Base-by-base conservation (phyloP, 352 stramenopile species). In the Phytophthora syringae region DNA sequence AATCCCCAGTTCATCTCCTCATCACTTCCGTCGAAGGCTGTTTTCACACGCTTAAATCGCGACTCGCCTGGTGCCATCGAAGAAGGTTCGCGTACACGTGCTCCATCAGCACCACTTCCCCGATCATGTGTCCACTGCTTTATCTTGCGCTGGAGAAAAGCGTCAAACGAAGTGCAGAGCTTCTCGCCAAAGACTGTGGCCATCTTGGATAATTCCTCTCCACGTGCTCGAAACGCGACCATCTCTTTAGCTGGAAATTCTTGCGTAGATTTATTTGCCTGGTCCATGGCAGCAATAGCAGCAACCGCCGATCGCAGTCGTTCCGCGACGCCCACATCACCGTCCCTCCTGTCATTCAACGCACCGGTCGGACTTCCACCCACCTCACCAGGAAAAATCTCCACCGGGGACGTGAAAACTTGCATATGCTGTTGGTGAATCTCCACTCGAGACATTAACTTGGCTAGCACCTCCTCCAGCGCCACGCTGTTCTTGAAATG, bases 401-500 rank as follows among this genome's bases (percentile, higher is more conserved):
- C 40, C 9, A 84, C 48, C 0, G 77, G 80, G 45, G 82, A 88
- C 37, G 79, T 51, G 22, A 93, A 65, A 39, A 88, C 37, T 2
- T 49, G 53, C 75, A 91, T 88, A 13, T 78, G 66, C 20, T 93
- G 77, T 16, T 77, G 70, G 22, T 76, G 67, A 44, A 93, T 70
- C 16, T 89, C 78, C 34, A 90, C 76, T n/a, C 61, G 60, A 3
- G 48, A 36, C 56, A 93, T 76, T 63, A 90, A 68, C 12, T 65
- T 53, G n/a, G 73, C 64, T 7, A 93, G 68, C 24, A 71, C 70
- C 22, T 90, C 70, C 30, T 92, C 70, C 1, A 93, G 67, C 16
- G 82, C 71, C 10, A 91, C 82, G 36, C 70, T 89, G 74, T 93
- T 93, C 58, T 90, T 90, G 64, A 91, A 93, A 51, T 92, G 74